Evolutionary conservation across 176 grass and related monocot genomes (phyloP).

Genomic region (Hordeum marinum): DNA sequence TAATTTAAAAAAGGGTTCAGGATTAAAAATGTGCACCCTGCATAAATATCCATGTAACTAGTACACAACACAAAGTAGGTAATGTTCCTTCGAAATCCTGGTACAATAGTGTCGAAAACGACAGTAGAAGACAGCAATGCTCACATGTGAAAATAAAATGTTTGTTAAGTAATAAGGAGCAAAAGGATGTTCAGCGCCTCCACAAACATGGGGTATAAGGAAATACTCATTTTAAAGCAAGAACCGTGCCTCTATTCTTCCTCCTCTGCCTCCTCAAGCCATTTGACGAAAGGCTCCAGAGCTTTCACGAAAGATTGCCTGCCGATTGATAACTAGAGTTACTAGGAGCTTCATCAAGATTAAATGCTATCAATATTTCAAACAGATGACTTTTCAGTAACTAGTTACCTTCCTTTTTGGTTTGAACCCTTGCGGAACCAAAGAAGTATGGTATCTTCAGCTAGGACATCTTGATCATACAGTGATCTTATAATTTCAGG

Average conservation of each 20-base stretch:
- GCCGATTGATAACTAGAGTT: not conserved
- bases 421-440: constrained; percentile 96
- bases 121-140: not conserved
- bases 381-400: not conserved
- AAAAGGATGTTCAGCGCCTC: not conserved
- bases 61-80: not conserved
- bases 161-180: not conserved
- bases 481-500: constrained; percentile 93
- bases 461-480: constrained; percentile 90
- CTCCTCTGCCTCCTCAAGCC: constrained; percentile 90
- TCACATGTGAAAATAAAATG: not conserved
- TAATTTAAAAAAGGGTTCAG: too few relatives aligned
- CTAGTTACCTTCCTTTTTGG: constrained; percentile 77
- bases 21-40: too few relatives aligned
- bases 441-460: constrained; percentile 91
- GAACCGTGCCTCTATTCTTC: constrained; percentile 32
- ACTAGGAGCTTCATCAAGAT: not conserved
- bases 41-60: not conserved
- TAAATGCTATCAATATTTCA: not conserved
- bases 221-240: constrained; percentile 11
- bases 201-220: constrained; percentile 4
- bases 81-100: not conserved
- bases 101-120: not conserved
- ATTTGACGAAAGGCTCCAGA: constrained; percentile 76
- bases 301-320: constrained; percentile 90